Base-by-base conservation (phyloP, 2,329 filamentous ascomycete genomes). In the Fusarium buxicola region DNA sequence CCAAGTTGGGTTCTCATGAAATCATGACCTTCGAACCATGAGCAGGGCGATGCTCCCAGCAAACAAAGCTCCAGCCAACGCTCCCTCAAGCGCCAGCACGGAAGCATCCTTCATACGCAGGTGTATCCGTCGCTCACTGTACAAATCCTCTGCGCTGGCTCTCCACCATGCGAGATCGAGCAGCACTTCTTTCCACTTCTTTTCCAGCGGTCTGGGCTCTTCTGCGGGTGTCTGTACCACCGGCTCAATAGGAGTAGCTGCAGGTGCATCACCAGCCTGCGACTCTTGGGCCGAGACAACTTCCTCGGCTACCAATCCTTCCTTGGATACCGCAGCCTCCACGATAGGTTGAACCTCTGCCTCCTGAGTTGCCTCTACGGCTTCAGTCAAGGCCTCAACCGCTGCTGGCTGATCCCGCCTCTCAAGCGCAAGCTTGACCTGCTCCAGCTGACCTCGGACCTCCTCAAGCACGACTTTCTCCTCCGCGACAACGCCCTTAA, bases 401-500 rank as follows among this genome's bases (percentile, higher is more conserved):
- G 55, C 58, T 9, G 65, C 52, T 5, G 68, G 65, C 21, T 65
- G 64, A 9, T 65, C 68, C 55, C 68, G 58, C 56, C 69, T 68
- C 36, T 68, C 71, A 53, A 74, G 62, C 10, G 67, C 69, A 31
- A 69, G 58, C 66, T 73, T 76, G 43, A 74, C 72, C 25, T 72
- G 69, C 13, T 67, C 72, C 15, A 84, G 71, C 70, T 83, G 77
- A 32, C 69, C 69, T 51, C 78, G 74, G 9, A 85, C 80, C 40
- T 83, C 79, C 34, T 86, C 80, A 46, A 85, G 72, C 24, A 81
- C 75, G 13, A 76, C 84, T 78, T 89, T 87, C 74, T 92, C 90
- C 71, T 92, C 90, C 69, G 92, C 90, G 65, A 92, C 91, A 69
- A 95, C 92, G 21, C 91, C 94, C 67, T 84, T 87, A 55, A 98